Evolutionary conservation across 2,329 filamentous ascomycete genomes (phyloP), one percentile per base, ranked within the genome.

Genomic region (Colletotrichum liriopes): DNA sequence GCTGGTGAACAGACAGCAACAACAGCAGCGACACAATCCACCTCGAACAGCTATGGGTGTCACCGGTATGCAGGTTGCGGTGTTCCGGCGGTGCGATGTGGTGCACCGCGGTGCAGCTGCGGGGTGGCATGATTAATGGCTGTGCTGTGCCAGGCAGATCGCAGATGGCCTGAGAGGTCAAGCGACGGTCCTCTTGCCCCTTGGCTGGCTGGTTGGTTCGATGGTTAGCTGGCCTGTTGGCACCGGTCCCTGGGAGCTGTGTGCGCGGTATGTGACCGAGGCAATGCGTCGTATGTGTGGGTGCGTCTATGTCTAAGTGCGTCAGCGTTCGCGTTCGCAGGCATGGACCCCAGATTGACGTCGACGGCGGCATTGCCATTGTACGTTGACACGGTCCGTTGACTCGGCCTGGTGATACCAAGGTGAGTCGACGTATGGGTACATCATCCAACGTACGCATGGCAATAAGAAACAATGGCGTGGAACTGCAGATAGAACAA

Each of bases 81-180:
- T 59, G 65, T 69, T 55, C 65, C 59, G 59, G 35, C 47, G 55
- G 58, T 43, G 52, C 65, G 52, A 59, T 59, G 51, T 26, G 23
- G 41, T 62, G 65, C 49, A 37, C 55, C 35, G 56, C 47, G 41
- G 41, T 67, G 68, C 68, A 71, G 41, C 52, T 64, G 69, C 47
- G 65, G 65, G 59, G 65, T 69, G 69, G 65, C 65, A 72, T 69
- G 59, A 69, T 72, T 45, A 26, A 41, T 52, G 47, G 37, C 37
- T 64, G 59, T 64, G 65, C 20, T 26, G 56, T 64, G 59, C 54
- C 61, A 65, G 37, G 47, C 69, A 71, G 35, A 45, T 35, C 29
- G 55, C 55, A 60, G 23, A 60, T 32, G n/a, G 47, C 47, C 41
- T 71, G 55, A 35, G 8, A 37, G 63, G 63, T 26, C 32, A 37